phyloP scores from a whole-genome alignment of 2,329 filamentous ascomycete genomes.

The Rhinocladiella mackenziei region DNA sequence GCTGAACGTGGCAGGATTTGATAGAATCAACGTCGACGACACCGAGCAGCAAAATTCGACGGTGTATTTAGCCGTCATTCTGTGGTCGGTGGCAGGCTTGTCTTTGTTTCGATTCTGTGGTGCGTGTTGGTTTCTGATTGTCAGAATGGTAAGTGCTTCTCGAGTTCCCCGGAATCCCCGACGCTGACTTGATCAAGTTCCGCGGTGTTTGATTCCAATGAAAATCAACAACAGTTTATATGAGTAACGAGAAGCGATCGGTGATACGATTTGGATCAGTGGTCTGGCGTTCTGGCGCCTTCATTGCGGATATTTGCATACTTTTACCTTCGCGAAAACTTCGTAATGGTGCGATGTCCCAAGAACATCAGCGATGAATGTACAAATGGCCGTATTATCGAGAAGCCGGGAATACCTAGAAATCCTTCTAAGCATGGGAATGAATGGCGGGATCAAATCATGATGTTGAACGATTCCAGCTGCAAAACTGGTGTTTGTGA shows the following conservation, averaged over 20 bases:
- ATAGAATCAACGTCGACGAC: constrained; percentile 52
- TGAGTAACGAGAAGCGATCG: constrained; percentile 6
- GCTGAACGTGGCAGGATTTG: constrained; percentile 76
- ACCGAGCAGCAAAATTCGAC: constrained; percentile 55
- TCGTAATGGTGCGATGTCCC: too few species aligned
- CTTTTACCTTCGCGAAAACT: too few species aligned
- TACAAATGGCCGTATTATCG: too few species aligned
- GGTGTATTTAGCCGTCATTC: constrained; percentile 79
- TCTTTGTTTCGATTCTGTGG: constrained; percentile 84
- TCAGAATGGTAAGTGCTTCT: constrained; percentile 67
- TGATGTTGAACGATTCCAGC: too few species aligned
- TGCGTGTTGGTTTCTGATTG: constrained; percentile 86
- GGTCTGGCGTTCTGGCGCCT: constrained; percentile 3
- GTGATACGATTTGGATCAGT: background rate
- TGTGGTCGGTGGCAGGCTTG: constrained; percentile 83
- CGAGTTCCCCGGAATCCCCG: background rate
- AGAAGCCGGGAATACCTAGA: too few species aligned
- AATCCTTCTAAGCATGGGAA: too few species aligned
- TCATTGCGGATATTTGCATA: too few species aligned
- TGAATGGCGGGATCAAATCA: too few species aligned
- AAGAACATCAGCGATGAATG: too few species aligned
- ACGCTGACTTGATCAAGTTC: constrained; percentile 43
- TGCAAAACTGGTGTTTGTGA: too few species aligned
- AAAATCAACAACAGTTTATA: constrained; percentile 3
- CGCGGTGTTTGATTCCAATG: constrained; percentile 41